Conservation (phyloP, 176 grass and related monocot genomes). For the Musa acuminata region DNA sequence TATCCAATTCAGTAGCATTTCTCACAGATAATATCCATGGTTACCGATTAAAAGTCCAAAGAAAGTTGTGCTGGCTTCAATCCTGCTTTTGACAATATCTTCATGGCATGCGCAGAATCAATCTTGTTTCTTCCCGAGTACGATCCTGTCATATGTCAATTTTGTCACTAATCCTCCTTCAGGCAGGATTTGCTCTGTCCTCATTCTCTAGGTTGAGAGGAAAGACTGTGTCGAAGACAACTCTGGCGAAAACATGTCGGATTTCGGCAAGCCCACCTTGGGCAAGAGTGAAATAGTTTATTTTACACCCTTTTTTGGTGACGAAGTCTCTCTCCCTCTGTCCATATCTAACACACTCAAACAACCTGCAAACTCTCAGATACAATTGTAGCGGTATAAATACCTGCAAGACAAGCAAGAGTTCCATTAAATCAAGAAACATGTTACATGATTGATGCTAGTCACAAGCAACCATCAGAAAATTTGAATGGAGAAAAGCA, state of each 20-base stretch:
- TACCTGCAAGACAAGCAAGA: slow-evolving; percentile 36
- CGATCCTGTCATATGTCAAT: not conserved
- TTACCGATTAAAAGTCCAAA: not conserved
- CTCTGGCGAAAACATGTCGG: slow-evolving; percentile 66
- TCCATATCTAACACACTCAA: slow-evolving; percentile 50
- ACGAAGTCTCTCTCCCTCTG: slow-evolving; percentile 36
- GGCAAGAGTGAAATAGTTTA: slow-evolving; percentile 47
- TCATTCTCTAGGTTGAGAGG: slow-evolving; percentile 36
- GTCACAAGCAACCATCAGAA: not conserved
- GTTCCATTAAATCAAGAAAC: not conserved
- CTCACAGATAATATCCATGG: no score
- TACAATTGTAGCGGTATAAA: slow-evolving; percentile 75
- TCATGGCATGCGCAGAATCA: not conserved
- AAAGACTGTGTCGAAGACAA: slow-evolving; percentile 79
- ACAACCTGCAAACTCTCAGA: slow-evolving; percentile 51
- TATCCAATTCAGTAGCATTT: not conserved
- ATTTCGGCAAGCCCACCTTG: slow-evolving; percentile 52
- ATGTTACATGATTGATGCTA: not conserved
- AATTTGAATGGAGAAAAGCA: not conserved
- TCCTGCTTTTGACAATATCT: not conserved
- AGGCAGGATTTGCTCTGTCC: slow-evolving; percentile 6
- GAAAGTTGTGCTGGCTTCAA: not conserved
- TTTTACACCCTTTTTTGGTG: slow-evolving; percentile 51
- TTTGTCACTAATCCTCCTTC: not conserved
- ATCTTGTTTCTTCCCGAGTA: not conserved